These are phyloP conservation scores for Suhomyces atakaporum DNA, from an alignment of 1,139 yeast species.

Conservation along the genomic window DNA sequence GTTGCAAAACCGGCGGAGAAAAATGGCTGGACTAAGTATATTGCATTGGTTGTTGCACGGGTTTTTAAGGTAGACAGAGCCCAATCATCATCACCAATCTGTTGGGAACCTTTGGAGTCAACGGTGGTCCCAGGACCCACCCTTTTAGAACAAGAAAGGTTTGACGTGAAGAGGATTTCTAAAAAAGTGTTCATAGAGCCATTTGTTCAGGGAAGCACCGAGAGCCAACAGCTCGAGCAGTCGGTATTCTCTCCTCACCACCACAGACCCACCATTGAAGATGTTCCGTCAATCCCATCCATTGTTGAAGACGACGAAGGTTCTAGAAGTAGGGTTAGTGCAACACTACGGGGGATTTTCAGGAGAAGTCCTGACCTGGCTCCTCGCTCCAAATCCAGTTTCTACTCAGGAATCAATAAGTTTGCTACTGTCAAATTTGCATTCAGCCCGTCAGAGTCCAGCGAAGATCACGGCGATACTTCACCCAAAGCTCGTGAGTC, in stretches of 20 bases:
- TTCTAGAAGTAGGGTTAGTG: not conserved
- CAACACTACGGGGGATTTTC: not conserved
- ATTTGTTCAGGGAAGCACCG: not conserved
- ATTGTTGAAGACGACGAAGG: slow-evolving; percentile 8
- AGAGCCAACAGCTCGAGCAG: slow-evolving; percentile 1
- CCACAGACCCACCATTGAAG: slow-evolving; percentile 24
- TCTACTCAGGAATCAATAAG: not conserved
- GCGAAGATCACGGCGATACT: not conserved
- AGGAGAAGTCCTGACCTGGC: not conserved
- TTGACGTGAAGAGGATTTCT: not conserved
- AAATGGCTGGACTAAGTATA: too few relatives aligned
- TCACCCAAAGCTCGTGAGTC: too few relatives aligned
- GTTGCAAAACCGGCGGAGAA: not conserved
- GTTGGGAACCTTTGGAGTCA: too few relatives aligned
- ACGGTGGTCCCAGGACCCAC: too few relatives aligned
- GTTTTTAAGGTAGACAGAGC: too few relatives aligned
- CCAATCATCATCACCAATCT: too few relatives aligned
- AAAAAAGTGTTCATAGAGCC: not conserved
- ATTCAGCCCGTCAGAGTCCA: not conserved
- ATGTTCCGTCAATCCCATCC: slow-evolving; percentile 27
- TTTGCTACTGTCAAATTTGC: not conserved
- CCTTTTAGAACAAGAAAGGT: not conserved
- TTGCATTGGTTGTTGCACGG: too few relatives aligned
- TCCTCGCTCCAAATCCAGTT: not conserved
- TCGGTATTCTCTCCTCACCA: slow-evolving; percentile 30